A percentile compares a stretch with the other conserved stretches of the same genome.
These are phyloP conservation scores for Talaromyces islandicus DNA, from an alignment of 2,329 filamentous ascomycete genomes.

Conservation along the genomic window DNA sequence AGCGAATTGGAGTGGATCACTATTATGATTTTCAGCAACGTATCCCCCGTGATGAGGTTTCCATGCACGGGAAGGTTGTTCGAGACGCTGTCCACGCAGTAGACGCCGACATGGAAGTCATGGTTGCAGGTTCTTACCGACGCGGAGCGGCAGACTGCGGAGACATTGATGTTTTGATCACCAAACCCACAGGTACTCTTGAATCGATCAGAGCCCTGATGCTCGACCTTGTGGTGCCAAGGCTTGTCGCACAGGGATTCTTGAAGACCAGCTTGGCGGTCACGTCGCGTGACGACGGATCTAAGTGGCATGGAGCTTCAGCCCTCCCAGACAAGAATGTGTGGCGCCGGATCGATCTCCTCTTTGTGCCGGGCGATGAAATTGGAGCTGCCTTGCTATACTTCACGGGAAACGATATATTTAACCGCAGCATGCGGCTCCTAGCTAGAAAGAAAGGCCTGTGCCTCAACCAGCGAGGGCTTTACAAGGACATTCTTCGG, in stretches of 20 bases:
- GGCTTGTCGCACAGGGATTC: constrained; percentile 57
- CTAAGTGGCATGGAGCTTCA: constrained; percentile 86
- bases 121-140: constrained; percentile 79
- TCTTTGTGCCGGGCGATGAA: constrained; percentile 74
- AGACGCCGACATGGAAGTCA: constrained; percentile 61
- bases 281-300: constrained; percentile 51
- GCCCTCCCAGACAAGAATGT: constrained; percentile 54
- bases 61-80: constrained; percentile 62
- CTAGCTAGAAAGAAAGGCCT: constrained; percentile 75
- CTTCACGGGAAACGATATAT: constrained; percentile 92
- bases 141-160: constrained; percentile 68
- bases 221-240: constrained; percentile 57
- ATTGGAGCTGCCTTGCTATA: constrained; percentile 85
- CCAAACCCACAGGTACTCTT: constrained; percentile 55
- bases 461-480: constrained; percentile 75
- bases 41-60: constrained; percentile 73
- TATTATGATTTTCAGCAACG: constrained; percentile 72
- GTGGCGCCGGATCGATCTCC: constrained; percentile 79
- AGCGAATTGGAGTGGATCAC: constrained; percentile 70
- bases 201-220: constrained; percentile 56
- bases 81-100: constrained; percentile 51
- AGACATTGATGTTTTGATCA: constrained; percentile 83
- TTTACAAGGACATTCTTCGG: constrained; percentile 66
- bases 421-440: constrained; percentile 79
- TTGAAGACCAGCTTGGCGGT: constrained; percentile 65